Percentiles rank a stretch among this genome's conserved stretches.
Evolutionary conservation across 495 filamentous ascomycete species (phyloP).

Genomic region (Talaromyces borbonicus): DNA sequence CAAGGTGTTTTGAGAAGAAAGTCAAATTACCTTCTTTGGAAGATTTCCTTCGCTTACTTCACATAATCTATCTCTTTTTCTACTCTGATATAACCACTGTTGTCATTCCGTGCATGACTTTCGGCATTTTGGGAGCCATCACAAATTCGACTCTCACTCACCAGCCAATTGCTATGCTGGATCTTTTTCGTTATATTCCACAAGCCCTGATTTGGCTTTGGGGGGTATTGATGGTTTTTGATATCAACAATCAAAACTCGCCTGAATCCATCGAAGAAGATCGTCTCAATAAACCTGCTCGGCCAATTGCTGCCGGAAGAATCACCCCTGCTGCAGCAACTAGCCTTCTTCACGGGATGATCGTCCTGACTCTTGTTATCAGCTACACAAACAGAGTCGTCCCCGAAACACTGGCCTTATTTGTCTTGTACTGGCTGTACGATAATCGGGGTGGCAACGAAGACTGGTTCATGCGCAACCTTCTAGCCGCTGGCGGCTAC

Average conservation of each 20-base stretch:
- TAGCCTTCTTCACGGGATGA: slow-evolving; percentile 10
- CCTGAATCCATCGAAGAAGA: slow-evolving; percentile 13
- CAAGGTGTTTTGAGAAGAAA: background rate
- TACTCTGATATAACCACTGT: slow-evolving; percentile 7
- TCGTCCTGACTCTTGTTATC: slow-evolving; percentile 6
- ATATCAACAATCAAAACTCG: slow-evolving; percentile 15
- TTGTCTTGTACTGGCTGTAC: slow-evolving; percentile 11
- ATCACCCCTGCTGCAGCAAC: slow-evolving; percentile 8
- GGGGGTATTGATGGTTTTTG: slow-evolving; percentile 10
- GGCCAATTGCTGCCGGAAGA: slow-evolving; percentile 13
- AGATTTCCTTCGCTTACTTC: background rate
- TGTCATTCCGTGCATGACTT: slow-evolving; percentile 6
- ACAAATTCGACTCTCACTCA: slow-evolving; percentile 3
- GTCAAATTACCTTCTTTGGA: background rate
- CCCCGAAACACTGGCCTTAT: slow-evolving; percentile 3
- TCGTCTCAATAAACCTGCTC: slow-evolving; percentile 14
- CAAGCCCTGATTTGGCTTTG: slow-evolving; percentile 3
- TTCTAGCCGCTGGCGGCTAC: slow-evolving; percentile 10
- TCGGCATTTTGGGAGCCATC: slow-evolving; percentile 1
- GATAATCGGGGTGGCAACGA: slow-evolving; percentile 9
- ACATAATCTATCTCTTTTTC: slow-evolving; percentile 7
- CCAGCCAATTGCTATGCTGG: background rate
- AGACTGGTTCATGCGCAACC: slow-evolving; percentile 11
- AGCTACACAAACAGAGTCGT: slow-evolving; percentile 1
- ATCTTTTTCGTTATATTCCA: background rate